Percentiles rank a stretch among this genome's conserved stretches.
Evolutionary conservation across 352 stramenopile genomes (phyloP).

Genomic region (Phytophthora sansomeana): DNA sequence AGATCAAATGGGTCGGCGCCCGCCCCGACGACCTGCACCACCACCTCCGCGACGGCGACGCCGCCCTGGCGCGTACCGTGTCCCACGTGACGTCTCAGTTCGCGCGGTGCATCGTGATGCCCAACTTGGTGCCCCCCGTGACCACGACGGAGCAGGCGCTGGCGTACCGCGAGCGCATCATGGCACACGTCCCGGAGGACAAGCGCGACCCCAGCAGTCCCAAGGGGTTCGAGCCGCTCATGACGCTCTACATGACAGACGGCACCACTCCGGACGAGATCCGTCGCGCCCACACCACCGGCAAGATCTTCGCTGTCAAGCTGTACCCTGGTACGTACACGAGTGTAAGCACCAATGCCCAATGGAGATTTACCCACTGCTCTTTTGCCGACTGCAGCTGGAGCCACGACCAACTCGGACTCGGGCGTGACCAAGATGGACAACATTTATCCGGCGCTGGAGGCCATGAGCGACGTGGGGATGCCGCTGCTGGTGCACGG

Average conservation of each 20-base stretch:
- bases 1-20: constrained; percentile 51
- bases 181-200: constrained; percentile 81
- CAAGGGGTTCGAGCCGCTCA: constrained; percentile 92
- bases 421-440: constrained; percentile 97
- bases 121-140: constrained; percentile 98
- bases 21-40: constrained; percentile 98
- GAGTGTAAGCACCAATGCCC: background rate
- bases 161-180: constrained; percentile 96
- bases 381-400: constrained; percentile 51
- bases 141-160: constrained; percentile 95
- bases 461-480: constrained; percentile 79
- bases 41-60: constrained; percentile 95
- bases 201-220: constrained; percentile 31
- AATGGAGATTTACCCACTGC: constrained; percentile 7
- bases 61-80: constrained; percentile 84
- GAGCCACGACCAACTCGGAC: constrained; percentile 99
- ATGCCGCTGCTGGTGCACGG: constrained; percentile 97
- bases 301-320: constrained; percentile 96
- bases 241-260: constrained; percentile 99
- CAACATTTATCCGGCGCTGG: constrained; percentile 92
- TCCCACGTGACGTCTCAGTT: constrained; percentile 87
- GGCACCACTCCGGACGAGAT: constrained; percentile 98
- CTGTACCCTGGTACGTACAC: constrained; percentile 93
- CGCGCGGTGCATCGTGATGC: constrained; percentile 96
- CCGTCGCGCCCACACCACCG: constrained; percentile 84